phyloP scores from a whole-genome alignment of 2,329 filamentous ascomycete species.

The Colletotrichum filicis region DNA sequence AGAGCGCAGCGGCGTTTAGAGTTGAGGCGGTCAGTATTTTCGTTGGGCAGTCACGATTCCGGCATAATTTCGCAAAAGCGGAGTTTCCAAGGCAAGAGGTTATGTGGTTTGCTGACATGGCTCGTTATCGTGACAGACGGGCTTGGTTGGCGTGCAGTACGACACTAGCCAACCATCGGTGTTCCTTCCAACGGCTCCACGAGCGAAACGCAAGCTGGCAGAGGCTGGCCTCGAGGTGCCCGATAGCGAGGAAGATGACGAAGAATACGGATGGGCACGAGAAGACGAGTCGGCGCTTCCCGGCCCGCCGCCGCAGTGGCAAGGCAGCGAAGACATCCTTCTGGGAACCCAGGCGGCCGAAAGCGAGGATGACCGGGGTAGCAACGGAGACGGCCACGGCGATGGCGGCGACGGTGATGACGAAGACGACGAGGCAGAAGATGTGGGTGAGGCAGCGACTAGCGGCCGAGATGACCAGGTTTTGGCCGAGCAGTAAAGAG shows the following conservation, averaged over 20 bases:
- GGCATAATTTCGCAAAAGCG: conserved; percentile 26
- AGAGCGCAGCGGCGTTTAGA: conserved; percentile 60
- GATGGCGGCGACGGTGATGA: conserved; percentile 36
- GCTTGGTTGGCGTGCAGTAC: conserved; percentile 54
- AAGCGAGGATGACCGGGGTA: conserved; percentile 41
- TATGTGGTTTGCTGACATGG: conserved; percentile 24
- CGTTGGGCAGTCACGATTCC: conserved; percentile 7
- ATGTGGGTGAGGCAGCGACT: conserved; percentile 32
- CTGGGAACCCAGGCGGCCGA: conserved; percentile 58
- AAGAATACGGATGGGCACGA: conserved; percentile 79
- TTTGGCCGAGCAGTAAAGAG: conserved; percentile 19
- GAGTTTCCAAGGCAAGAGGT: conserved; percentile 20
- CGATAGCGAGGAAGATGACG: conserved; percentile 72
- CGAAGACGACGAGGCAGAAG: conserved; percentile 35
- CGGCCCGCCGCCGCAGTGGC: conserved; percentile 72
- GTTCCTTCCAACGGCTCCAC: conserved; percentile 48
- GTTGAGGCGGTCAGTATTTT: conserved; percentile 55
- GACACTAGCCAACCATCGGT: conserved; percentile 49
- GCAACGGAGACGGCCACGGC: conserved; percentile 31
- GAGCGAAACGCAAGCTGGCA: conserved; percentile 72
- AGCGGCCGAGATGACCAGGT: conserved; percentile 33
- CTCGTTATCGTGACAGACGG: conserved; percentile 47
- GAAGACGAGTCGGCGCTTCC: conserved; percentile 72
- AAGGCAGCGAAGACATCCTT: conserved; percentile 73
- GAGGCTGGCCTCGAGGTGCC: conserved; percentile 70